Percentiles rank a stretch among this genome's conserved stretches.
Evolutionary conservation across 106 monocot genomes (phyloP).

Genomic region (Hemerocallis citrina): DNA sequence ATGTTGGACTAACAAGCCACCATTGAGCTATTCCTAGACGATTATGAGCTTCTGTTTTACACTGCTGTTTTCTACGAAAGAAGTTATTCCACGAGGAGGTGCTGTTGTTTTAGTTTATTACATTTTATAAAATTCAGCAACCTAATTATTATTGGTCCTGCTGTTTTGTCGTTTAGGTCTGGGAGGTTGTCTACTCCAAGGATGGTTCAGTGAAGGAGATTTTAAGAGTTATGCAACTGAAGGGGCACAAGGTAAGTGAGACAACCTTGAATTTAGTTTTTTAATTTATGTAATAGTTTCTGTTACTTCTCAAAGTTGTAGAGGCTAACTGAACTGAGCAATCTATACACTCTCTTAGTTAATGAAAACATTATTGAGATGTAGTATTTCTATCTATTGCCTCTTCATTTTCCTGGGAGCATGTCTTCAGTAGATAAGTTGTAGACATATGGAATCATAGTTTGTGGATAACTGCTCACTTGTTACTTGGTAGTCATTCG

Average conservation of each 20-base stretch:
- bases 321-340: not conserved
- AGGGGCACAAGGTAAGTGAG: slow-evolving; percentile 81
- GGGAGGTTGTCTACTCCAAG: slow-evolving; percentile 92
- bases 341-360: not conserved
- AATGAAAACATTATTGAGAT: no score
- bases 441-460: not conserved
- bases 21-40: no score
- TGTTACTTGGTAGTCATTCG: not conserved
- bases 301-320: not conserved
- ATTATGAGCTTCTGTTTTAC: no score
- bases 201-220: slow-evolving; percentile 97
- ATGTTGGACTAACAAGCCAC: no score
- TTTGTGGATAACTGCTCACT: not conserved
- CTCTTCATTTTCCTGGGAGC: not conserved
- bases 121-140: no score
- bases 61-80: no score
- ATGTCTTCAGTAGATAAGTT: not conserved
- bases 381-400: not conserved
- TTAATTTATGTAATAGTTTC: not conserved
- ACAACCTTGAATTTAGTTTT: not conserved
- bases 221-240: slow-evolving; percentile 90
- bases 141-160: not conserved
- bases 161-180: slow-evolving; percentile 49
- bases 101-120: not conserved
- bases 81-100: not conserved